Base-by-base conservation (phyloP, 805 yeast genomes). In the Sugiyamaella lignohabitans region DNA sequence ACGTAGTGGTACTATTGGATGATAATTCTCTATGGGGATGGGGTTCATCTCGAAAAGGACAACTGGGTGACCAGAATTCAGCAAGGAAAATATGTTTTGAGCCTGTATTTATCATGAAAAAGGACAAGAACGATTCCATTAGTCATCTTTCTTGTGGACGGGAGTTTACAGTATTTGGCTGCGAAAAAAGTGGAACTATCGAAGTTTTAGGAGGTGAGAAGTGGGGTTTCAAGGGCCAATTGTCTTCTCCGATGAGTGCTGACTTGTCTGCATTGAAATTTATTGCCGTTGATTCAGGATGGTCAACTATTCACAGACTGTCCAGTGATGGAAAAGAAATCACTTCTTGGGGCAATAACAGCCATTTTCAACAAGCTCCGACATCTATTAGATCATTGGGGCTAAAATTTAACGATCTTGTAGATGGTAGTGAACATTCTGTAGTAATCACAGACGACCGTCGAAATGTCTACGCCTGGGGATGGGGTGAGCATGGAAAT, bases 401-500 rank as follows among this genome's bases (percentile, higher is more conserved):
- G 32, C 14, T 47, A 35, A 40, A 38, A 4, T 35, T 50, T 27
- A 60, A 27, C 42, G 49, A 20, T 30, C 68, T 70, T 45, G 68
- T 71, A 1, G 72, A 78, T 4, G 98, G 98, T 0, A 86, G 95
- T 62, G 98, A 91, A 59, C 98, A 91, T 63, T 94, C 93, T 0
- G 56, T 88, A 16, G 55, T 56, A 10, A 8, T 59, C 37, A 2
- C 49, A 38, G 11, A 43, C 1, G n/a, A 39, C 1, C 53, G 60
- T 14, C 55, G 63, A 35, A 42, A 47, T 5, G 81, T 88, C 0
- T 67, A 59, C 46, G 74, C 89, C 1, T 93, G 98, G 98, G 98
- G 98, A 0, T 91, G 98, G 98, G 97, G 96, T 11, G 98, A 93
- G 59, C 98, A 91, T 63, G 98, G 98, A 0, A 91, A 91, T 60